phyloP scores from a whole-genome alignment of 1,284 basidiomycete genomes.

The Ganoderma lucidum region DNA sequence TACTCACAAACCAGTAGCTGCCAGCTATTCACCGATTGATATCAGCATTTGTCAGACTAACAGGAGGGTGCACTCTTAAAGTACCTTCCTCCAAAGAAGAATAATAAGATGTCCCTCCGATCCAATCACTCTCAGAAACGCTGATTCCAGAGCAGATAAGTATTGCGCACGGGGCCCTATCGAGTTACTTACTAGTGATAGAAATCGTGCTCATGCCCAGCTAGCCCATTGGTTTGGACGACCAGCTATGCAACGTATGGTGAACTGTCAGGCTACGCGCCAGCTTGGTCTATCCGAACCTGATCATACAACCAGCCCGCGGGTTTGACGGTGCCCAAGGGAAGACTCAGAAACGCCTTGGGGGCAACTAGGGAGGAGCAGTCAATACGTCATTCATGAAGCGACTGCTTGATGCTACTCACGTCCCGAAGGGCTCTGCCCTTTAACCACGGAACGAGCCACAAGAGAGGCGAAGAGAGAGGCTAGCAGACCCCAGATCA shows the following conservation, averaged over 20 bases:
- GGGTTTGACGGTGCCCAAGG: constrained; percentile 56
- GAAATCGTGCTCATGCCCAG: constrained; percentile 64
- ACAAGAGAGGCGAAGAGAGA: constrained; percentile 28
- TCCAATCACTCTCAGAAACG: constrained; percentile 61
- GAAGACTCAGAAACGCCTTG: constrained; percentile 57
- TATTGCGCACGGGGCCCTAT: no score
- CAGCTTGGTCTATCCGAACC: constrained; percentile 37
- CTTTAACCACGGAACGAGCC: constrained; percentile 17
- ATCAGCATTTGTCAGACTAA: not conserved
- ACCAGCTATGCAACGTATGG: constrained; percentile 43
- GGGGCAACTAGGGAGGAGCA: constrained; percentile 50
- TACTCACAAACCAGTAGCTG: constrained; percentile 67
- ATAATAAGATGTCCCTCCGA: constrained; percentile 57
- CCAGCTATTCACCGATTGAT: constrained; percentile 47
- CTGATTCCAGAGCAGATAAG: constrained; percentile 27
- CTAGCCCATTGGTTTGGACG: constrained; percentile 62
- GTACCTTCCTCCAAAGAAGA: constrained; percentile 63
- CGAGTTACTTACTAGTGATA: constrained; percentile 54
- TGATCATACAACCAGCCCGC: constrained; percentile 63
- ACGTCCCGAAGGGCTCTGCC: constrained; percentile 28
- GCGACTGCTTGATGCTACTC: not conserved
- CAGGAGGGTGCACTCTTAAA: constrained; percentile 12
- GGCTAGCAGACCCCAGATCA: constrained; percentile 26
- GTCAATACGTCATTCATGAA: not conserved
- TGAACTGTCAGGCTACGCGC: not conserved